Evolutionary conservation across 108 stramenopile genomes (phyloP).

Genomic region (Cyclotella choctawhatcheeana): DNA sequence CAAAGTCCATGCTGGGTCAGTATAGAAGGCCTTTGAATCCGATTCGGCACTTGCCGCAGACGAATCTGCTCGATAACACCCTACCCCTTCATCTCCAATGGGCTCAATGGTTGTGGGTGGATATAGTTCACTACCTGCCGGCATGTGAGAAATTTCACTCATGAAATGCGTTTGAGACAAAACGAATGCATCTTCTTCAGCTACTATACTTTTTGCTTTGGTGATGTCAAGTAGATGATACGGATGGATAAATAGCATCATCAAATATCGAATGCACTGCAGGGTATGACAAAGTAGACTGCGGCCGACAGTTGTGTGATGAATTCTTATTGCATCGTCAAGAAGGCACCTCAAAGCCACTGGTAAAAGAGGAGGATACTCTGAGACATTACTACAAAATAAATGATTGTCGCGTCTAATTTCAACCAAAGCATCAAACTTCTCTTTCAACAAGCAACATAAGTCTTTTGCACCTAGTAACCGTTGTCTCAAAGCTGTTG

Average conservation of each 20-base stretch:
- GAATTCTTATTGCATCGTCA: conserved; percentile 56
- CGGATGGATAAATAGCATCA: conserved; percentile 64
- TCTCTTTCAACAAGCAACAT: conserved; percentile 41
- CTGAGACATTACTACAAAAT: conserved; percentile 11
- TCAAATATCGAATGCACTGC: conserved; percentile 56
- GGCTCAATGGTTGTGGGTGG: conserved; percentile 55
- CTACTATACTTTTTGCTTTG: not conserved
- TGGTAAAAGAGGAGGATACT: conserved; percentile 68
- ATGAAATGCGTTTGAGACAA: conserved; percentile 62
- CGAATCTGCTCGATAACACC: conserved; percentile 73
- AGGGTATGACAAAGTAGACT: conserved; percentile 64
- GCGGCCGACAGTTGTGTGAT: conserved; percentile 44
- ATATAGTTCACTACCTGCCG: conserved; percentile 58
- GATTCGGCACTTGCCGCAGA: conserved; percentile 72
- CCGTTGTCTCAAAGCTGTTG: conserved; percentile 71
- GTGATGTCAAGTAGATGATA: conserved; percentile 63
- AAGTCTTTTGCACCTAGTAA: conserved; percentile 71
- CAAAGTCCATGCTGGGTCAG: conserved; percentile 87
- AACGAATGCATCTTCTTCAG: conserved; percentile 20
- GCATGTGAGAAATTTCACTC: conserved; percentile 78
- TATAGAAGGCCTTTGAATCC: conserved; percentile 80
- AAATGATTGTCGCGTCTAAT: conserved; percentile 15
- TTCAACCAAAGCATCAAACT: conserved; percentile 25
- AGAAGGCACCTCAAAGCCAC: conserved; percentile 83
- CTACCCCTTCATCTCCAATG: conserved; percentile 38